phyloP scores from a whole-genome alignment of 768 basidiomycete genomes.

The Mycena pura region DNA sequence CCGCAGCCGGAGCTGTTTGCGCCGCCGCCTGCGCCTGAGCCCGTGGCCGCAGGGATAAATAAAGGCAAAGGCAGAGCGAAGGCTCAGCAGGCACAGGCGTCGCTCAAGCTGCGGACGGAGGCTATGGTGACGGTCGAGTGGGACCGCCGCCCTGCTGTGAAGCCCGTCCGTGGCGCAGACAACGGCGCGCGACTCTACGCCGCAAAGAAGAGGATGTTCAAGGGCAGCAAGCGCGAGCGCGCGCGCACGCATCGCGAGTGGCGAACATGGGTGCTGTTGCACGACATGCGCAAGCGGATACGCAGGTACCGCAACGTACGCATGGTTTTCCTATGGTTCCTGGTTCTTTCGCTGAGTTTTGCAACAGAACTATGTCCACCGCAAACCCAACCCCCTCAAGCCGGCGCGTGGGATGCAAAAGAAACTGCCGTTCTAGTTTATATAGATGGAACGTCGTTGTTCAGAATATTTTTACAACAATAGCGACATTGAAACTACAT shows the following conservation, averaged over 20 bases:
- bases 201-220: slow-evolving; percentile 86
- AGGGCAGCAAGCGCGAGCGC: slow-evolving; percentile 90
- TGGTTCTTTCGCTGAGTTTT: slow-evolving; percentile 8
- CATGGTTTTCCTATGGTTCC: slow-evolving; percentile 14
- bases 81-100: neutral
- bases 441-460: no score
- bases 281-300: slow-evolving; percentile 74
- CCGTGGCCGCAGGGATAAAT: neutral
- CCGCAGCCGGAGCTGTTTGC: slow-evolving; percentile 30
- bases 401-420: slow-evolving; percentile 55
- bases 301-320: slow-evolving; percentile 69
- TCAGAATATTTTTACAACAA: no score
- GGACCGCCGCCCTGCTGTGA: slow-evolving; percentile 53
- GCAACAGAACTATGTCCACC: slow-evolving; percentile 54
- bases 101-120: neutral
- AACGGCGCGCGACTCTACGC: slow-evolving; percentile 73
- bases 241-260: slow-evolving; percentile 51
- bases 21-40: slow-evolving; percentile 6
- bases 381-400: slow-evolving; percentile 65
- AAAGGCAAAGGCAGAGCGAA: slow-evolving; percentile 2
- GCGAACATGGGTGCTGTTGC: slow-evolving; percentile 63
- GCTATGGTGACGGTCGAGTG: slow-evolving; percentile 34
- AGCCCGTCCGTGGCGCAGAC: slow-evolving; percentile 55
- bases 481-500: neutral
- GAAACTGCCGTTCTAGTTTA: slow-evolving; percentile 65